Base-by-base conservation (phyloP, 1,284 basidiomycete genomes). In the Cryptococcus hybrid region DNA sequence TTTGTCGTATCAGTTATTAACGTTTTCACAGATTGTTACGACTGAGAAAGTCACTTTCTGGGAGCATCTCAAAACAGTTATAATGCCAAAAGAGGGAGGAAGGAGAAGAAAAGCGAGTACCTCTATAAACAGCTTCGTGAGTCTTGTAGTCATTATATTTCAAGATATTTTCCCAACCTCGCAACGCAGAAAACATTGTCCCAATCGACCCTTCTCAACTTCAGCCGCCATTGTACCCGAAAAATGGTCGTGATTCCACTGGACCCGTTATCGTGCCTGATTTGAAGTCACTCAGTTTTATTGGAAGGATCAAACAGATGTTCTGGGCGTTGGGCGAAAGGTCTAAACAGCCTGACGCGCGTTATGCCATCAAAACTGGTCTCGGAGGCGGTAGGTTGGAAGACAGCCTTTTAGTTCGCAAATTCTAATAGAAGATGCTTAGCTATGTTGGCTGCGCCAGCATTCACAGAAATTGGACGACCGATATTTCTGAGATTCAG, bases 351-450 rank as follows among this genome's bases (percentile, higher is more conserved):
- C 85, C 86, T 2, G 89, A 95, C 67, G 82, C 88, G 63, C 89
- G 90, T 67, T 95, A 92, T 77, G 89, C 91, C 0, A 82, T 96
- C 79, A 96, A 96, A 75, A 87, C 88, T 0, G 93, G 81, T 2
- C 51, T 80, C 1, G 82, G 80, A 3, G 77, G 77, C 6, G 71
- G 75, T 62, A 40, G 73, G 60, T 65, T 30, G 30, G 30, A 30
- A 30, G 30, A 30, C 4, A 30, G 4, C 37, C 8, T 15, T 38
- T n/a, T 55, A 36, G 9, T 52, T 37, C 51, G 7, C 51, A 37
- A 37, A 11, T 15, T 3, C n/a, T 12, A 13, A 36, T 9, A 13
- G 30, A 30, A 24, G 52, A 6, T 35, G 50, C 35, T 47, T 84
- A 47, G 88, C 90, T 0, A 79, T 94, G 18, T 80, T 96, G 2